Evolutionary conservation across 805 yeast species (phyloP), one percentile per base, ranked within the genome.

Genomic region (Yarrowia sp.): DNA sequence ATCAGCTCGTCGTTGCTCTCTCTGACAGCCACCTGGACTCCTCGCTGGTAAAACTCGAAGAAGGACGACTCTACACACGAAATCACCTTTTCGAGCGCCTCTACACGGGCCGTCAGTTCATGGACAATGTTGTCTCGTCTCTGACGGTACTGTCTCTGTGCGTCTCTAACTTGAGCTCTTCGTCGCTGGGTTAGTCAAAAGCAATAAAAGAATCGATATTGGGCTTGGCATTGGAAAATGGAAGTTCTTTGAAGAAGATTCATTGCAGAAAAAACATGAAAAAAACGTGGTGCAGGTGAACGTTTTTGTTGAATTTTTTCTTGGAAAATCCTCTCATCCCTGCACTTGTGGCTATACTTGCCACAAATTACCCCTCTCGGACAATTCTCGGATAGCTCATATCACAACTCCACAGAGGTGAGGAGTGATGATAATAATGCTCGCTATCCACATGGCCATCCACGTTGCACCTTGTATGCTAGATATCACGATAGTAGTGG

Each of bases 111-210:
- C 26, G 38, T 15, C 35, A 68, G 49, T 16, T 70, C 70, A 22
- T 68, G 56, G 10, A 71, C 43, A 14, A 66, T 52, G 22, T 71
- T 69, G 42, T 70, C 73, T 32, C 71, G 71, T 50, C 70, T 42
- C 43, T 70, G 55, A 5, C 72, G 72, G 67, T 71, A 71, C 14
- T 72, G 65, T 64, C 72, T 38, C 52, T 71, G 72, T 9, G 72
- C 72, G 14, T 58, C 69, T 42, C 72, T 35, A 10, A 71, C 63
- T 40, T 71, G 72, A 16, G 72, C 73, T 12, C 73, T n/a, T 69
- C 72, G 61, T 49, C 72, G 69, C 46, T 70, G 53, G 22, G 66
- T 59, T 59, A 59, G 66, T n/a, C n/a, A 10, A 38, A 38, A 38
- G 40, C 12, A 11, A 38, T 38, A 38, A 10, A 11, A 38, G 40